A percentile compares a stretch with the other conserved stretches of the same genome.
Conservation (phyloP, 331 rosid genomes). For the Malus hybrid region DNA sequence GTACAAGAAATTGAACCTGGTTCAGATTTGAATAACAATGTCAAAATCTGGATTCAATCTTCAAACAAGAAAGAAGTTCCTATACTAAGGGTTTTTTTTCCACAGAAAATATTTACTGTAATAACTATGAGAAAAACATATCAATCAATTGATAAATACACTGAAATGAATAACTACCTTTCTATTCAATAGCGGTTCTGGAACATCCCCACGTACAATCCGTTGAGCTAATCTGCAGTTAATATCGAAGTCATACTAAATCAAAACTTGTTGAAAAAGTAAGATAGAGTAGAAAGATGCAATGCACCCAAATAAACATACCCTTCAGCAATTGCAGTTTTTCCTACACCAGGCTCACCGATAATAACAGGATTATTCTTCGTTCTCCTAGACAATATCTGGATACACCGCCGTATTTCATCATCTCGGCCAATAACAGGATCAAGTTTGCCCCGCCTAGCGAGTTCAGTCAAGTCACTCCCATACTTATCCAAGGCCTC, state of each 20-base stretch:
- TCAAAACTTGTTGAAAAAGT: neutral
- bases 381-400: conserved; percentile 88
- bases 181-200: conserved; percentile 87
- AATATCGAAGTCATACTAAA: neutral
- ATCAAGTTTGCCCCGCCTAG: conserved; percentile 94
- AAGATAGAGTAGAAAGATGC: neutral
- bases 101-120: neutral
- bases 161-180: conserved; percentile 41
- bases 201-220: conserved; percentile 96
- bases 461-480: conserved; percentile 87
- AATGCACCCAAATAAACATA: conserved; percentile 21
- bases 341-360: conserved; percentile 99
- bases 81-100: neutral
- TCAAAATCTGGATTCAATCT: neutral
- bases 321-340: conserved; percentile 99
- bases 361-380: conserved; percentile 96
- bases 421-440: conserved; percentile 98
- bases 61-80: neutral
- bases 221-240: conserved; percentile 85
- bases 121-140: neutral
- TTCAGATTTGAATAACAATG: neutral
- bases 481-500: conserved; percentile 90
- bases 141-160: no score
- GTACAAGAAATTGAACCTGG: neutral
- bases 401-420: conserved; percentile 93